These are phyloP conservation scores for Malassezia furfur DNA, from an alignment of 1,284 basidiomycete genomes.

Conservation along the genomic window DNA sequence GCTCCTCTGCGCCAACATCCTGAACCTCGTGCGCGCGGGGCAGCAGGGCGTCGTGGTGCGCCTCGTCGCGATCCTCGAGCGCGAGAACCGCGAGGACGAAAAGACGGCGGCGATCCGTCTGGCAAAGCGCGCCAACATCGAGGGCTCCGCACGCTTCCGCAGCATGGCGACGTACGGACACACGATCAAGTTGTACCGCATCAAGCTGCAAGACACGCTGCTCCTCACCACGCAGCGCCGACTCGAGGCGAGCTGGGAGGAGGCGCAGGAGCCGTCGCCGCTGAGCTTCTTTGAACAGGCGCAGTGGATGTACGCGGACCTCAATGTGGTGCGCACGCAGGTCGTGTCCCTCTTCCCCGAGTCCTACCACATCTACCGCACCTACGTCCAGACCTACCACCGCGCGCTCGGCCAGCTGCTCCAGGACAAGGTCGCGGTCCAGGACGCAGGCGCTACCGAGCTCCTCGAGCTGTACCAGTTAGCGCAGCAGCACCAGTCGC, in stretches of 20 bases:
- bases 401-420: slow-evolving; percentile 71
- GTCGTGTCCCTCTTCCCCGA: slow-evolving; percentile 84
- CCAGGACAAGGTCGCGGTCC: slow-evolving; percentile 60
- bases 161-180: slow-evolving; percentile 55
- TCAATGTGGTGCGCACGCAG: slow-evolving; percentile 77
- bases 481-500: slow-evolving; percentile 87
- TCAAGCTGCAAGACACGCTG: slow-evolving; percentile 75
- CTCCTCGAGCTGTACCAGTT: slow-evolving; percentile 80
- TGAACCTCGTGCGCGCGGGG: slow-evolving; percentile 66
- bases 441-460: slow-evolving; percentile 72
- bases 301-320: slow-evolving; percentile 86
- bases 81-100: slow-evolving; percentile 86
- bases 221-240: slow-evolving; percentile 64
- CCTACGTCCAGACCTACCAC: slow-evolving; percentile 84
- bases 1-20: slow-evolving; percentile 64
- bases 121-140: slow-evolving; percentile 75
- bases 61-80: slow-evolving; percentile 83
- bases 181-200: slow-evolving; percentile 88
- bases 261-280: slow-evolving; percentile 53
- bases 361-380: slow-evolving; percentile 75
- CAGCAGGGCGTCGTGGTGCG: slow-evolving; percentile 77
- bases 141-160: slow-evolving; percentile 40
- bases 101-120: slow-evolving; percentile 90
- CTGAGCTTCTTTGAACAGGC: slow-evolving; percentile 55
- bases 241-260: slow-evolving; percentile 63